Conservation (phyloP, 257 asterid genomes). For the Primulina tabacum region DNA sequence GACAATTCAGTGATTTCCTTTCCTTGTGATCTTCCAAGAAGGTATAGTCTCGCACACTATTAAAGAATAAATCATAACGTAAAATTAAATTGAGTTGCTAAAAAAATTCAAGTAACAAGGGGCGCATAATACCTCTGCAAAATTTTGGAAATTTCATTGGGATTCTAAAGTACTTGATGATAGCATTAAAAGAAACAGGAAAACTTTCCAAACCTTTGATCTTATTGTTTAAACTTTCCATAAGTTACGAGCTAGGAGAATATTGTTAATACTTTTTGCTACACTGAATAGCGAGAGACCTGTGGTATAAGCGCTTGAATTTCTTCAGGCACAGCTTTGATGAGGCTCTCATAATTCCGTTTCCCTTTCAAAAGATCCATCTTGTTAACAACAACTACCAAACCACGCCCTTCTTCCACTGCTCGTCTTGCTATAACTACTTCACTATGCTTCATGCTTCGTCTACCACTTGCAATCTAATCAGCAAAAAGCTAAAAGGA, state of each 20-base stretch:
- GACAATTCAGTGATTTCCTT: neutral
- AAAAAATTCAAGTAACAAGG: neutral
- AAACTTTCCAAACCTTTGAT: neutral
- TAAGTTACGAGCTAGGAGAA: neutral
- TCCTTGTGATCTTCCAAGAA: neutral
- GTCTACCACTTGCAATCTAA: slow-evolving; percentile 63
- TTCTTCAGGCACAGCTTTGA: slow-evolving; percentile 79
- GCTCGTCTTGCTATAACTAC: slow-evolving; percentile 96
- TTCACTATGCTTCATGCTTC: slow-evolving; percentile 95
- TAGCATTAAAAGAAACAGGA: slow-evolving; percentile 4
- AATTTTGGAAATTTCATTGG: neutral
- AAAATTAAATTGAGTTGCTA: neutral
- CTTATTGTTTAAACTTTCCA: neutral
- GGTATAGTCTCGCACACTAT: neutral
- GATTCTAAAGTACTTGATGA: neutral
- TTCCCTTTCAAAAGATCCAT: slow-evolving; percentile 77
- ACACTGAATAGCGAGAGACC: slow-evolving; percentile 36
- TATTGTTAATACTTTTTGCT: neutral
- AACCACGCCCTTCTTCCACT: slow-evolving; percentile 89
- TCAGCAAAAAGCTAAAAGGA: slow-evolving; percentile 19
- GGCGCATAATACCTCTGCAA: neutral
- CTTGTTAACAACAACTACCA: slow-evolving; percentile 88
- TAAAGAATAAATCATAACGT: neutral
- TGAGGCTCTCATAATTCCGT: slow-evolving; percentile 53
- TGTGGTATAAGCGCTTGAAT: slow-evolving; percentile 91